A percentile compares a stretch with the other conserved stretches of the same genome.
phyloP scores from a whole-genome alignment of 1,284 basidiomycete genomes.

The Apiotrichum siamense region DNA sequence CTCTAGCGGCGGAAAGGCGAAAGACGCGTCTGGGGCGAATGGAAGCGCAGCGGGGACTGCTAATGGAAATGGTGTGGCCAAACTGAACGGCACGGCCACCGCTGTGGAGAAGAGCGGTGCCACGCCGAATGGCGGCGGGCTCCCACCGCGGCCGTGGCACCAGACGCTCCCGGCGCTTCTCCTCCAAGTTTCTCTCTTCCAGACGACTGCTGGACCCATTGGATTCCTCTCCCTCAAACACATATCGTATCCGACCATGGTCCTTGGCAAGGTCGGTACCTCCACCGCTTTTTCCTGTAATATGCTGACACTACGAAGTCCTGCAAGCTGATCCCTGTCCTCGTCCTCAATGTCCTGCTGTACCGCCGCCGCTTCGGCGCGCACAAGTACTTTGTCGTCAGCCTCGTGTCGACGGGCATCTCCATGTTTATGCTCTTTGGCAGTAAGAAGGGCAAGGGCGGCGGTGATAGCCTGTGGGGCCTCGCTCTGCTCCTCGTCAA shows the following conservation, averaged over 20 bases:
- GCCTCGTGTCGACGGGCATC: conserved; percentile 87
- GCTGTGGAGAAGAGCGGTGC: not conserved
- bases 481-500: conserved; percentile 38
- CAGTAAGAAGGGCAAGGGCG: conserved; percentile 36
- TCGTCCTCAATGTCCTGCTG: conserved; percentile 53
- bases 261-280: conserved; percentile 68
- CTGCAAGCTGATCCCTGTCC: conserved; percentile 71
- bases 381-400: conserved; percentile 90
- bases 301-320: conserved; percentile 50
- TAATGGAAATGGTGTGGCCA: conserved; percentile 2
- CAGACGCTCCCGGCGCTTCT: conserved; percentile 53
- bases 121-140: not conserved
- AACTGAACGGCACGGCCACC: conserved; percentile 17
- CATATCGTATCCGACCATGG: conserved; percentile 98
- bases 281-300: not conserved
- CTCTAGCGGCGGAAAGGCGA: not conserved
- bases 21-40: conserved; percentile 25
- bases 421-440: conserved; percentile 86
- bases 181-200: conserved; percentile 75
- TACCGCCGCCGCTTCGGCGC: conserved; percentile 84
- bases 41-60: conserved; percentile 18
- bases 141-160: conserved; percentile 6
- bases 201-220: conserved; percentile 87
- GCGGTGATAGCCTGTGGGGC: conserved; percentile 43
- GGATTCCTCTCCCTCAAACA: conserved; percentile 90